phyloP scores from a whole-genome alignment of 83 land plant species.

The Isoetes engelmannii region DNA sequence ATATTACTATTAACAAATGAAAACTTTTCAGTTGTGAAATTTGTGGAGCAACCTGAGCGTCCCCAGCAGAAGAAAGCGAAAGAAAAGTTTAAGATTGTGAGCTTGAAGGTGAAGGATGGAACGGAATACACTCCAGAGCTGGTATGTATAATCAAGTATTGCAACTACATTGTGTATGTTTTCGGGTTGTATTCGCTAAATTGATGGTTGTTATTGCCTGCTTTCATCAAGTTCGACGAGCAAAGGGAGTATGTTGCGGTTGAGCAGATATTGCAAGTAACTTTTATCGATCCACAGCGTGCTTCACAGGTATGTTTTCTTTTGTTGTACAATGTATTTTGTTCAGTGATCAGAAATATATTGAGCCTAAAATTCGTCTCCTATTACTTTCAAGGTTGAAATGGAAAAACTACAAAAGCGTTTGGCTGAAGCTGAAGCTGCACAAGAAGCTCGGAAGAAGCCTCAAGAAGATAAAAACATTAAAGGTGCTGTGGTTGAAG shows the following conservation, averaged over 20 bases:
- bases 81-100: constrained; percentile 25
- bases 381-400: constrained; percentile 9
- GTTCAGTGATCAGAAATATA: not conserved
- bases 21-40: constrained; percentile 16
- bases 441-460: constrained; percentile 8
- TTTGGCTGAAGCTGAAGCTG: constrained; percentile 8
- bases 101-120: constrained; percentile 18
- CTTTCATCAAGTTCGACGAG: constrained; percentile 22
- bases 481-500: constrained; percentile 10
- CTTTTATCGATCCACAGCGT: constrained; percentile 12
- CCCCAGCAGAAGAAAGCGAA: constrained; percentile 7
- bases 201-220: not conserved
- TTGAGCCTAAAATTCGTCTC: constrained; percentile 1
- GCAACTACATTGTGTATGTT: no score
- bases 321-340: not conserved
- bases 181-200: no score
- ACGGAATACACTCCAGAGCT: constrained; percentile 22
- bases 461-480: constrained; percentile 2
- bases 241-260: constrained; percentile 16
- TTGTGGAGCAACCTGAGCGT: constrained; percentile 18
- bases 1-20: no score
- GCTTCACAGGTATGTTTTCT: constrained; percentile 11
- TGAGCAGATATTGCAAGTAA: constrained; percentile 20
- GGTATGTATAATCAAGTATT: constrained; percentile 10
- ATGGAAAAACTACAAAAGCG: constrained; percentile 11